phyloP scores from a whole-genome alignment of 345 rosid genomes.

The Populus euphratica region DNA sequence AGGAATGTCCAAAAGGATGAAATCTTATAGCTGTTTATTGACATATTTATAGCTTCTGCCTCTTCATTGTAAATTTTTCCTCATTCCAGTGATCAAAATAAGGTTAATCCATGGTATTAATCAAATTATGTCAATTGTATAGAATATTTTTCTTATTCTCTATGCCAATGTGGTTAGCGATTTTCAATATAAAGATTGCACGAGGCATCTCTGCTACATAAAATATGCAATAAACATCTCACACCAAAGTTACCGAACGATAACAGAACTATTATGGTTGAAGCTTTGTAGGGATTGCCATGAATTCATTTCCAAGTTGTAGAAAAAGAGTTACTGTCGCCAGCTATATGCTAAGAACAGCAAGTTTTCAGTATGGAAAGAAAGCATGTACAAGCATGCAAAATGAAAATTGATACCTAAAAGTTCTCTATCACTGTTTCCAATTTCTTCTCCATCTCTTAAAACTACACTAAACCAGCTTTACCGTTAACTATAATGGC shows the following conservation, averaged over 20 bases:
- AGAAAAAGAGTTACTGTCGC: neutral
- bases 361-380: neutral
- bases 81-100: neutral
- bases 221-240: neutral
- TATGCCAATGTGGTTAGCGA: neutral
- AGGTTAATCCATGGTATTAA: neutral
- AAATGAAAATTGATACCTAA: neutral
- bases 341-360: neutral
- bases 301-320: neutral
- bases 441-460: neutral
- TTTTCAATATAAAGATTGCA: neutral
- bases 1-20: neutral
- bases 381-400: neutral
- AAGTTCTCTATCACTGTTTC: neutral
- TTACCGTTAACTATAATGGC: neutral
- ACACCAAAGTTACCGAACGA: neutral
- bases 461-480: constrained; percentile 2
- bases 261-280: neutral
- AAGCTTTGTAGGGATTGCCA: neutral
- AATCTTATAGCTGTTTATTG: neutral
- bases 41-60: neutral
- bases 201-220: neutral
- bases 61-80: neutral
- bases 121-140: neutral
- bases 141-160: neutral